These are phyloP conservation scores for Ichthyophthirius multifiliis DNA, from an alignment of 169 alveolate genomes.

Conservation along the genomic window DNA sequence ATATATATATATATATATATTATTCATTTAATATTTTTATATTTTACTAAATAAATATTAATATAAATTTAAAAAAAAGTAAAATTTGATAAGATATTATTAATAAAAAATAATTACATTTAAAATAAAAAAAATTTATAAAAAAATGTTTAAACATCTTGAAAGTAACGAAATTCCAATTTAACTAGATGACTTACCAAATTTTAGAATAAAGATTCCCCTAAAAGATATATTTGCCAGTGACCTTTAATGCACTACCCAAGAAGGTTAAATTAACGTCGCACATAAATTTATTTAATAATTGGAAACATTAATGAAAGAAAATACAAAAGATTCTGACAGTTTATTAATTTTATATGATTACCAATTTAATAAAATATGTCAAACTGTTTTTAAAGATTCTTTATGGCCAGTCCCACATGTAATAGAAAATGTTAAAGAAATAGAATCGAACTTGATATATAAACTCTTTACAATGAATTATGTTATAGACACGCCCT, in stretches of 20 bases:
- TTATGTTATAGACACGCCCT: constrained; percentile 16
- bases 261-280: not conserved
- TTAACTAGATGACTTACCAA: constrained; percentile 8
- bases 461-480: not conserved
- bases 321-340: not conserved
- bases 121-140: too few species aligned
- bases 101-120: too few species aligned
- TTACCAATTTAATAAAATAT: not conserved
- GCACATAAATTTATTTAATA: not conserved
- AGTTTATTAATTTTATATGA: not conserved
- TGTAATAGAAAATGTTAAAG: not conserved
- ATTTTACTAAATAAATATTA: too few species aligned
- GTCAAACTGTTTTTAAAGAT: not conserved
- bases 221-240: not conserved
- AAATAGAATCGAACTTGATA: constrained; percentile 6
- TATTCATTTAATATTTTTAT: too few species aligned
- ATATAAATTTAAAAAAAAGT: too few species aligned
- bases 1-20: too few species aligned
- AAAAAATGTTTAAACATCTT: too few species aligned
- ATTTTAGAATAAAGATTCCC: not conserved
- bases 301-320: not conserved
- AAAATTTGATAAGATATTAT: too few species aligned
- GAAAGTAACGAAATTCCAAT: constrained; percentile 11
- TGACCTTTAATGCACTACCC: not conserved
- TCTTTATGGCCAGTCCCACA: constrained; percentile 23